These are phyloP conservation scores for Cucurbita maxima DNA, from an alignment of 306 rosid genomes.

Conservation along the genomic window DNA sequence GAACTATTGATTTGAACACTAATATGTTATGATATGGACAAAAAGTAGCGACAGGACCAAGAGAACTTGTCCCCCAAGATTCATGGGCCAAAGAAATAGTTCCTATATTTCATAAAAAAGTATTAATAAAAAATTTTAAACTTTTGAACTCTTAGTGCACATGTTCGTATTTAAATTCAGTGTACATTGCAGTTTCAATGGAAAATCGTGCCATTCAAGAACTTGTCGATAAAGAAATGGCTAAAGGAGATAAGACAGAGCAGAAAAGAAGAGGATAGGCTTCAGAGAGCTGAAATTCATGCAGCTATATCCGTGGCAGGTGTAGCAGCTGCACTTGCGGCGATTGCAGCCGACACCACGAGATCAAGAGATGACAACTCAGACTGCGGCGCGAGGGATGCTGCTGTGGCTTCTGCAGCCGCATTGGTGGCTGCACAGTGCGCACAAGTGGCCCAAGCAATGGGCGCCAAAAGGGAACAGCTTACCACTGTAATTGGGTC, in stretches of 20 bases:
- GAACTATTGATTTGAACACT: not conserved
- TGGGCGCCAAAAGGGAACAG: slow-evolving; percentile 76
- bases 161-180: not conserved
- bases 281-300: slow-evolving; percentile 75
- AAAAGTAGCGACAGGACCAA: not conserved
- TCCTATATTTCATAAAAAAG: too few relatives aligned
- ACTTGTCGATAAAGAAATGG: slow-evolving; percentile 76
- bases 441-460: slow-evolving; percentile 84
- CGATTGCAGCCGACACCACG: slow-evolving; percentile 58
- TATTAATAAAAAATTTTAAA: too few relatives aligned
- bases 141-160: too few relatives aligned
- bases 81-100: not conserved
- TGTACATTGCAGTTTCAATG: slow-evolving; percentile 46
- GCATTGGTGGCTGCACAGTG: slow-evolving; percentile 81
- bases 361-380: slow-evolving; percentile 17
- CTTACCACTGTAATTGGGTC: slow-evolving; percentile 47
- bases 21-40: not conserved
- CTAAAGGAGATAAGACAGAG: slow-evolving; percentile 53
- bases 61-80: not conserved
- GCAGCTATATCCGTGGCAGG: slow-evolving; percentile 92
- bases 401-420: slow-evolving; percentile 81
- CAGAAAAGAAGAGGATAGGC: slow-evolving; percentile 61
- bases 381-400: slow-evolving; percentile 35
- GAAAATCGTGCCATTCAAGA: slow-evolving; percentile 63
- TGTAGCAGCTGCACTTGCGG: slow-evolving; percentile 87